Evolutionary conservation across 208 protist species (phyloP).

Genomic region (Acanthamoeba culbertsoni): DNA sequence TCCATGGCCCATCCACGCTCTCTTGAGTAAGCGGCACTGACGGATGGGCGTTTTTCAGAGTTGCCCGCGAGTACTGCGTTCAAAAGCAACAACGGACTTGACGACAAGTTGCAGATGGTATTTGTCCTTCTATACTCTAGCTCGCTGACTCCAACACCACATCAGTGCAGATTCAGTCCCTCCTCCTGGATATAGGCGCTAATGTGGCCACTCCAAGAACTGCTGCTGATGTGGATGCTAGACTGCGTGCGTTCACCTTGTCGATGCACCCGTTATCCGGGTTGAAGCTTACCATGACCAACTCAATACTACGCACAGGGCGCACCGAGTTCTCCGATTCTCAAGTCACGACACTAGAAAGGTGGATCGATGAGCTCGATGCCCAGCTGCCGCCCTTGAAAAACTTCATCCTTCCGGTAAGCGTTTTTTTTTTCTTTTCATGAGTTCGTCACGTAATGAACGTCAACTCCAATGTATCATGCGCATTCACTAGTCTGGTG

Average conservation of each 20-base stretch:
- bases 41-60: no score
- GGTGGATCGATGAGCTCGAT: conserved; percentile 54
- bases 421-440: neutral
- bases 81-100: conserved; percentile 57
- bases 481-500: neutral
- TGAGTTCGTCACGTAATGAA: neutral
- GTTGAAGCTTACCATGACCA: neutral
- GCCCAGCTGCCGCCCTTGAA: conserved; percentile 7
- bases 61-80: conserved; percentile 48
- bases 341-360: neutral
- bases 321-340: neutral
- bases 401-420: conserved; percentile 55
- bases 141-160: no score
- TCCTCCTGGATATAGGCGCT: conserved; percentile 70
- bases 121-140: no score
- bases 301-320: neutral
- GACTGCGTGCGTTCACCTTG: neutral
- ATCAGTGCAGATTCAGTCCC: conserved; percentile 71
- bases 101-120: conserved; percentile 57
- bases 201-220: conserved; percentile 67
- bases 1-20: no score
- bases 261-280: neutral
- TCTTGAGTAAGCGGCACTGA: no score
- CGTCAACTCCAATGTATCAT: neutral
- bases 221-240: neutral